Evolutionary conservation across 257 asterid genomes (phyloP).

Genomic region (Solanum pinnatisectum): DNA sequence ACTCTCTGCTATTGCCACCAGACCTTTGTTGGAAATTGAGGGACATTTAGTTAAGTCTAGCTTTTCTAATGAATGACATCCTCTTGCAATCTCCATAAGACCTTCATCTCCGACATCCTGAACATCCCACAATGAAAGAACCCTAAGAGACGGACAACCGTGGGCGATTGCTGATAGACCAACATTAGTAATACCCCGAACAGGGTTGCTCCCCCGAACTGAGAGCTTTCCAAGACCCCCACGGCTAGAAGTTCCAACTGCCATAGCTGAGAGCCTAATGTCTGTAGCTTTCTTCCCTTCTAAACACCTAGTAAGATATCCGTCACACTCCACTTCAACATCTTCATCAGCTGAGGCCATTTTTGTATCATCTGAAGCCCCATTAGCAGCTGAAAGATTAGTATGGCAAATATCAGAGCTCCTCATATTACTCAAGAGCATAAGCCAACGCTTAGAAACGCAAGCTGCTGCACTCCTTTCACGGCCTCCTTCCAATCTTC

Average conservation of each 20-base stretch:
- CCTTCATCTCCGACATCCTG: conserved; percentile 68
- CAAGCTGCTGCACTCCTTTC: conserved; percentile 75
- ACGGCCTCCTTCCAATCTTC: conserved; percentile 52
- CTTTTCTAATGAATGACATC: conserved; percentile 66
- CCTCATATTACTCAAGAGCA: conserved; percentile 46
- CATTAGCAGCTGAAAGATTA: conserved; percentile 3
- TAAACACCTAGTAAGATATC: conserved; percentile 72
- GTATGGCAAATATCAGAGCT: conserved; percentile 36
- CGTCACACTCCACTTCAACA: conserved; percentile 56
- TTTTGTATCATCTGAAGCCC: conserved; percentile 5
- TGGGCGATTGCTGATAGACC: conserved; percentile 76
- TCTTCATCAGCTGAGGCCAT: conserved; percentile 30
- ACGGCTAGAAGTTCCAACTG: conserved; percentile 80
- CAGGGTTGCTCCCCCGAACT: conserved; percentile 53
- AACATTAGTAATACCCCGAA: conserved; percentile 46
- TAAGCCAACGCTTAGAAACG: conserved; percentile 86
- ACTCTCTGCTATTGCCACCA: conserved; percentile 54
- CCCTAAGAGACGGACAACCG: conserved; percentile 79
- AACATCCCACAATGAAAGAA: conserved; percentile 72
- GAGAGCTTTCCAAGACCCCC: conserved; percentile 95
- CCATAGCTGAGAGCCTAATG: conserved; percentile 76
- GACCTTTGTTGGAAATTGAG: conserved; percentile 52
- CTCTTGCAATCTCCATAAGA: conserved; percentile 64
- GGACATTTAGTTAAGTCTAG: conserved; percentile 76
- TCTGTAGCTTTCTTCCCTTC: conserved; percentile 95